Percentiles rank a stretch among this genome's conserved stretches.
These are phyloP conservation scores for Lignosus rhinocerotis DNA, from an alignment of 1,284 basidiomycete species.

Conservation along the genomic window DNA sequence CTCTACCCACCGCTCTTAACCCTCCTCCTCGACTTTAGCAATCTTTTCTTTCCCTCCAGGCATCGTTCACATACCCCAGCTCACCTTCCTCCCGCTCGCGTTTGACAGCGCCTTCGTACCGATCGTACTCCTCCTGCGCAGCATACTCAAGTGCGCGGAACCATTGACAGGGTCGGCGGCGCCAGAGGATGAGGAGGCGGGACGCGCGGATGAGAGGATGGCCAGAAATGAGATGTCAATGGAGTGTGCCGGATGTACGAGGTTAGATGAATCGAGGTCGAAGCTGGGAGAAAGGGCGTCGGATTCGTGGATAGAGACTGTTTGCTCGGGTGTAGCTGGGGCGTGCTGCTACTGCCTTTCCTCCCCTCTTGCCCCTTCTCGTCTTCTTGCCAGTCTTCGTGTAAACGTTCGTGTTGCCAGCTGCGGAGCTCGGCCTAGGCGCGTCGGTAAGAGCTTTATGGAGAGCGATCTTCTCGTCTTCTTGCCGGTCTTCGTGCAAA, in stretches of 20 bases:
- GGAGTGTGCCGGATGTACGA: no score
- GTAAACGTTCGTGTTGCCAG: no score
- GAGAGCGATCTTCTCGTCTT: not conserved
- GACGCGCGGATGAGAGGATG: not conserved
- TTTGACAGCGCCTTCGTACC: not conserved
- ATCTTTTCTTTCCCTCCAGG: not conserved
- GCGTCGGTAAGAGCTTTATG: no score
- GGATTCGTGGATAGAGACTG: no score
- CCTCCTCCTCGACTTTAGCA: not conserved
- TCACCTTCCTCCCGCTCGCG: not conserved
- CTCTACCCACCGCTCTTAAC: not conserved
- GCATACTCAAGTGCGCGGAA: not conserved
- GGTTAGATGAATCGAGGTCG: no score
- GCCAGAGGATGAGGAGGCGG: not conserved
- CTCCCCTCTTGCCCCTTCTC: no score
- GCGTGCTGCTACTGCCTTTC: no score
- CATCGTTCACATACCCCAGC: not conserved
- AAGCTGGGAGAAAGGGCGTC: no score
- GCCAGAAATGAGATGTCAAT: not conserved
- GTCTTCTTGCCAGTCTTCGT: no score
- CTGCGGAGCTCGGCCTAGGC: no score
- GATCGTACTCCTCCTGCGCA: not conserved
- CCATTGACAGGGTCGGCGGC: not conserved
- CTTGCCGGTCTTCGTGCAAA: not conserved
- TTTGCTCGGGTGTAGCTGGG: no score